Evolutionary conservation across 495 filamentous ascomycete genomes (phyloP).

Genomic region (Penicillium macrosclerotiorum): DNA sequence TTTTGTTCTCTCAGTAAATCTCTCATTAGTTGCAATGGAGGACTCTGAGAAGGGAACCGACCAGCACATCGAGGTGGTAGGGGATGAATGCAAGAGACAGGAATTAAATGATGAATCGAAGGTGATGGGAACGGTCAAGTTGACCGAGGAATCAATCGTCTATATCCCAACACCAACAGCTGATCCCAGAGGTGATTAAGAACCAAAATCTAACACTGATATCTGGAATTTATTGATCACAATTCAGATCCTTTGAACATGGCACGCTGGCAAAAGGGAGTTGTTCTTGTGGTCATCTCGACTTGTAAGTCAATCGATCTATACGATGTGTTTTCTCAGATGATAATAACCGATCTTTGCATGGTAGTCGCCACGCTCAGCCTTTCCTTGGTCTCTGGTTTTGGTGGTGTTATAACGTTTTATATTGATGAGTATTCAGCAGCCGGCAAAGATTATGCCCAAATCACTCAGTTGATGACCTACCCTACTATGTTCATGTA

Average conservation of each 20-base stretch:
- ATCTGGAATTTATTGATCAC: no score
- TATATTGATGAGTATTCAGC: constrained; percentile 19
- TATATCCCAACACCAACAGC: constrained; percentile 31
- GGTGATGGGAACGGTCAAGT: constrained; percentile 29
- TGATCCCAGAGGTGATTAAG: constrained; percentile 20
- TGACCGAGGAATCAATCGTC: constrained; percentile 27
- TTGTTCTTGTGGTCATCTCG: constrained; percentile 27
- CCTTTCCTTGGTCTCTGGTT: constrained; percentile 25
- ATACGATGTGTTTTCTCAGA: neutral
- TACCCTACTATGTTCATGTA: constrained; percentile 20
- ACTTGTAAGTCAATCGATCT: constrained; percentile 14
- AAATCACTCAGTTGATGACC: constrained; percentile 29
- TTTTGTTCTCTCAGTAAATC: no score
- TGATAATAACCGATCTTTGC: neutral
- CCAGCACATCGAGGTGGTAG: constrained; percentile 23
- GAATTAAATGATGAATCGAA: constrained; percentile 3
- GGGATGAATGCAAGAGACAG: neutral
- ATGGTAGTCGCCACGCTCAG: constrained; percentile 23
- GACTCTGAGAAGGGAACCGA: constrained; percentile 7
- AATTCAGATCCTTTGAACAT: constrained; percentile 34
- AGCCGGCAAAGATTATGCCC: constrained; percentile 21
- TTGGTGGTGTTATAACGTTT: constrained; percentile 26
- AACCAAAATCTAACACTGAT: neutral
- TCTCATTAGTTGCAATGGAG: no score
- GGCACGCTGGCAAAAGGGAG: constrained; percentile 23